Base-by-base conservation (phyloP, 192 early-diverging fungal species). In the Podila verticillata region DNA sequence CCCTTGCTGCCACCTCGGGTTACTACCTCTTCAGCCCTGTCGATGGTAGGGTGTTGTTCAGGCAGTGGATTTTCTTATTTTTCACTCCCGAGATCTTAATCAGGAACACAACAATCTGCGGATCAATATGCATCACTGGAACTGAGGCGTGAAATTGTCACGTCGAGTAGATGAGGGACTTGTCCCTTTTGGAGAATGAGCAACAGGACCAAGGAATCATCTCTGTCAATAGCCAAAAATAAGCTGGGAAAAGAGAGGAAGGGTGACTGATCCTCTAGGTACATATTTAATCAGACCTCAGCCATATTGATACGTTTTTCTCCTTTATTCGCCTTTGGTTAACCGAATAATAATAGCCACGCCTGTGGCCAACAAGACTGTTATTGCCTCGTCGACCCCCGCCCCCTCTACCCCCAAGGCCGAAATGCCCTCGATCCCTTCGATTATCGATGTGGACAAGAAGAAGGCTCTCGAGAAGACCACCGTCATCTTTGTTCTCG, bases 401-500 rank as follows among this genome's bases (percentile, higher is more conserved):
- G 56, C 49, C 15, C 65, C 73, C 9, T 32, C 64, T 15, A 28
- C 59, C 20, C n/a, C 59, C 30, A 34, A 56, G 51, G 26, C 30
- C 32, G 31, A 66, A 12, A 66, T 49, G 68, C 17, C 58, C 65
- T 59, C 26, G 57, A 39, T 36, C 15, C 69, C 69, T 24, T 34
- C 51, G 49, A 51, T 71, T 31, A 10, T 63, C 26, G 64, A 30
- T 56, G 69, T 69, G 2, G 69, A 68, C 12, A 80, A 72, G 22
- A 80, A 80, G 61, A 57, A 62, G 44, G 30, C 75, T 30, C 86
- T 89, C 57, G 60, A 70, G 57, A 66, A 93, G 66, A 90, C 90
- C 26, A 89, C 90, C n/a, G 92, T 96, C 30, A 88, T 96, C n/a
- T 96, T 95, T 83, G 95, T 96, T 8, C 91, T 96, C 7, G 95